Evolutionary conservation across 2,329 filamentous ascomycete genomes (phyloP), one percentile per base, ranked within the genome.

Genomic region (Trichoderma sp.): DNA sequence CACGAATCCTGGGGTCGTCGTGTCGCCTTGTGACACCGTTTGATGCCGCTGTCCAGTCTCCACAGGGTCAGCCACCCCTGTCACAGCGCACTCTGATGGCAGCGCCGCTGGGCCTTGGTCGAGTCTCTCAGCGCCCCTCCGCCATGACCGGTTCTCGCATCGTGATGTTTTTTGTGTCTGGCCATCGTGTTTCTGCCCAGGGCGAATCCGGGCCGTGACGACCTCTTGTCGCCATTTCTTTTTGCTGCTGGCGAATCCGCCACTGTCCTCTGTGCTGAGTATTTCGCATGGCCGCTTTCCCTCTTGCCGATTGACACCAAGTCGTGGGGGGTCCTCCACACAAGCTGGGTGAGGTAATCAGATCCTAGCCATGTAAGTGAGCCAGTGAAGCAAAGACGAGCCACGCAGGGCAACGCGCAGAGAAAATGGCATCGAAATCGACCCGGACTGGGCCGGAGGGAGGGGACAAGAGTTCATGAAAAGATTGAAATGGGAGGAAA

Each of bases 401-500:
- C 67, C 67, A 66, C 67, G 60, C 60, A 59, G 35, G 54, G 61
- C 67, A 68, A 68, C 67, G 53, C 67, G 58, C 60, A 45, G 48
- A 60, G 53, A 68, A 66, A 65, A 66, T 15, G 39, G 64, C 65
- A 70, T 70, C 50, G 66, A 67, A 67, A 60, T 35, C 17, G 67
- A 45, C 13, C 50, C 64, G 59, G 54, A 67, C 32, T 19, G 59
- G 42, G 54, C 48, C 45, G 57, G 19, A 53, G 65, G 65, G 27
- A 71, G 69, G 71, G 69, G 68, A 71, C 35, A 48, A 69, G 69
- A 59, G 61, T 50, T 67, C 67, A 69, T 64, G 67, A 72, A 70
- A 74, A 69, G 69, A 69, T 70, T 58, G 68, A 73, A 75, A 73
- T 70, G 68, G 70, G 71, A 71, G 68, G 72, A 74, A 75, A 72